Evolutionary conservation across 768 basidiomycete species (phyloP).

Genomic region (Trametes coccinea): DNA sequence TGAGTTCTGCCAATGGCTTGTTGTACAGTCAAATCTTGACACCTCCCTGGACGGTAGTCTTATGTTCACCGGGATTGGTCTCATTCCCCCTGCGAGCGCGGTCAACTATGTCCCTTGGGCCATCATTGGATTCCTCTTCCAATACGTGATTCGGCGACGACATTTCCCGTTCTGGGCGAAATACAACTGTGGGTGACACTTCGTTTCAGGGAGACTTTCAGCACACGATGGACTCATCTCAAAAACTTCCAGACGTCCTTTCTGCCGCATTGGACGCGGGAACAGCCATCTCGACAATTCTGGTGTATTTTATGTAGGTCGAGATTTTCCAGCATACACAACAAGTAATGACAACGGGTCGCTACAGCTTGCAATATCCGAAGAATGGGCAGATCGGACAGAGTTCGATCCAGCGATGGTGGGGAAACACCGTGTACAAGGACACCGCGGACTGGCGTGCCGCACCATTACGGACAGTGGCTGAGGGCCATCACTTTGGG

Average conservation of each 20-base stretch:
- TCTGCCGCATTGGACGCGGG: conserved; percentile 78
- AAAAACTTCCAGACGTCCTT: conserved; percentile 52
- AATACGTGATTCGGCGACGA: conserved; percentile 39
- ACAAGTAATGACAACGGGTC: too few species aligned
- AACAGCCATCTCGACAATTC: conserved; percentile 32
- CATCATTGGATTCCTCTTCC: conserved; percentile 39
- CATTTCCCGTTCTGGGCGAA: conserved; percentile 42
- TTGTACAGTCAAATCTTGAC: too few species aligned
- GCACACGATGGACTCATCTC: not conserved
- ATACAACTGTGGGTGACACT: conserved; percentile 35
- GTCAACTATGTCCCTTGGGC: conserved; percentile 43
- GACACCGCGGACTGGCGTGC: conserved; percentile 34
- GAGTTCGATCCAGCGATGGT: conserved; percentile 37
- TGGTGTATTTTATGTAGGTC: conserved; percentile 31
- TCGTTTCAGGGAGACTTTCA: too few species aligned
- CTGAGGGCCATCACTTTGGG: conserved; percentile 32
- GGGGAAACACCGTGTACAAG: conserved; percentile 39
- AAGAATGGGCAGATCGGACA: conserved; percentile 34
- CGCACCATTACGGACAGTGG: conserved; percentile 26
- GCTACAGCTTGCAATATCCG: conserved; percentile 34
- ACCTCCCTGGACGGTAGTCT: conserved; percentile 14
- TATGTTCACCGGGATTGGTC: conserved; percentile 41
- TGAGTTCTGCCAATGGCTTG: too few species aligned
- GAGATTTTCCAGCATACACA: too few species aligned
- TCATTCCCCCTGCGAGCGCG: conserved; percentile 45